Evolutionary conservation across 306 rosid species (phyloP).

Genomic region (Arachis hypogaea): DNA sequence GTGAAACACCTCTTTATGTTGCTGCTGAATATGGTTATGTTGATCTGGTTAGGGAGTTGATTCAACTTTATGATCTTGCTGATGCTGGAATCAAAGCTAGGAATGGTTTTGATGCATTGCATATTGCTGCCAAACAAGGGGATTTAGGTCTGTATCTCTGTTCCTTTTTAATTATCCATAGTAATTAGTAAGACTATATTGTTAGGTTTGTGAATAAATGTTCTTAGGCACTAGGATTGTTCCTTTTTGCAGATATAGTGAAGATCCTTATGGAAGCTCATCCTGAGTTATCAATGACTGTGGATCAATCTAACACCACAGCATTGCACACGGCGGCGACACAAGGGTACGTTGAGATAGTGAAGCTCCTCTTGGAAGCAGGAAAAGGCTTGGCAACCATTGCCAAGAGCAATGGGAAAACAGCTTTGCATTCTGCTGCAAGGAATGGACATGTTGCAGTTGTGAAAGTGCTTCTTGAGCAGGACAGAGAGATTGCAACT

Average conservation of each 20-base stretch:
- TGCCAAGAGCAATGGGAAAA: slow-evolving; percentile 92
- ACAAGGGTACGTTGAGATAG: slow-evolving; percentile 81
- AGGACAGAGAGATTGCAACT: slow-evolving; percentile 62
- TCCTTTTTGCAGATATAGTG: slow-evolving; percentile 63
- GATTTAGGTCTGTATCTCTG: slow-evolving; percentile 60
- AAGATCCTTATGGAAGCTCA: slow-evolving; percentile 77
- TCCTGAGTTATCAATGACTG: slow-evolving; percentile 89
- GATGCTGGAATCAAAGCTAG: slow-evolving; percentile 86
- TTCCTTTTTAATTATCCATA: neutral
- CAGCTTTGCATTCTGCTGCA: slow-evolving; percentile 92
- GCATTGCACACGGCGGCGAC: slow-evolving; percentile 96
- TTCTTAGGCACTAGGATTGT: neutral
- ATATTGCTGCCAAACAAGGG: slow-evolving; percentile 98
- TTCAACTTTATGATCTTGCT: slow-evolving; percentile 68
- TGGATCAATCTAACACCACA: slow-evolving; percentile 88
- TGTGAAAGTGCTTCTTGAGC: slow-evolving; percentile 59
- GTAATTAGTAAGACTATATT: too few species aligned
- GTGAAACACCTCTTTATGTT: slow-evolving; percentile 85
- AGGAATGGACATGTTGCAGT: slow-evolving; percentile 88
- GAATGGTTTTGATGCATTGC: slow-evolving; percentile 93
- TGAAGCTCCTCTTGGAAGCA: slow-evolving; percentile 68
- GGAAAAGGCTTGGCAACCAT: slow-evolving; percentile 85
- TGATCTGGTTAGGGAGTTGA: slow-evolving; percentile 86
- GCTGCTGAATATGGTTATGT: slow-evolving; percentile 86
- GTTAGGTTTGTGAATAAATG: too few species aligned